Conservation (phyloP, 192 early-diverging fungal genomes). For the Backusella morwellensis region DNA sequence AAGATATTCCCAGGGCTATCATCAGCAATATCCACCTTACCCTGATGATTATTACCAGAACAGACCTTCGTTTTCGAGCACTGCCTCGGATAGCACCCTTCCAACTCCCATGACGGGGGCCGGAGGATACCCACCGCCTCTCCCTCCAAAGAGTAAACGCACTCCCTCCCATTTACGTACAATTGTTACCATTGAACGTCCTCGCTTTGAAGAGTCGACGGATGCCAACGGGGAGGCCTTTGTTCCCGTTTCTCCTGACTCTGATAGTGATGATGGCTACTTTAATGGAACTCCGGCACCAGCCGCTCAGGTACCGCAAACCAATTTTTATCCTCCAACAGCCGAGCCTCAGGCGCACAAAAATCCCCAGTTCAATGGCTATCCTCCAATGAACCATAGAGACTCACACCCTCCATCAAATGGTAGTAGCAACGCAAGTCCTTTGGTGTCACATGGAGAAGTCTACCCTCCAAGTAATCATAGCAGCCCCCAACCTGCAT, state of each 20-base stretch:
- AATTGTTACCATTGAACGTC: constrained; percentile 8
- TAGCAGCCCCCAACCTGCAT: neutral
- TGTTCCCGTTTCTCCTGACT: constrained; percentile 13
- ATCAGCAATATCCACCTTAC: neutral
- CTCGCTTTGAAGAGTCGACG: neutral
- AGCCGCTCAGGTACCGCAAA: neutral
- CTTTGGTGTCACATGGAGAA: neutral
- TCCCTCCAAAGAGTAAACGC: neutral
- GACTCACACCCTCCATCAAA: neutral
- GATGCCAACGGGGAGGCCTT: neutral
- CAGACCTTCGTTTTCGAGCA: neutral
- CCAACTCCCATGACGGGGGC: neutral
- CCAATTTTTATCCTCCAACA: neutral
- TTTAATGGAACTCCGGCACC: neutral
- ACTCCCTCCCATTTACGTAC: neutral
- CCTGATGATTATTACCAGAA: neutral
- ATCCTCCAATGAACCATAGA: neutral
- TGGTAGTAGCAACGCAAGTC: neutral
- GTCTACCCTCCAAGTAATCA: neutral
- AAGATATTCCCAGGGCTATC: neutral
- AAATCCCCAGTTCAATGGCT: neutral
- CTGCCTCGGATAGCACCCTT: neutral
- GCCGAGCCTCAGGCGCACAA: neutral
- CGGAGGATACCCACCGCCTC: neutral
- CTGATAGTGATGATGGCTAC: constrained; percentile 6